These are phyloP conservation scores for Phytophthora foliorum DNA, from an alignment of 352 stramenopile genomes.

Conservation along the genomic window DNA sequence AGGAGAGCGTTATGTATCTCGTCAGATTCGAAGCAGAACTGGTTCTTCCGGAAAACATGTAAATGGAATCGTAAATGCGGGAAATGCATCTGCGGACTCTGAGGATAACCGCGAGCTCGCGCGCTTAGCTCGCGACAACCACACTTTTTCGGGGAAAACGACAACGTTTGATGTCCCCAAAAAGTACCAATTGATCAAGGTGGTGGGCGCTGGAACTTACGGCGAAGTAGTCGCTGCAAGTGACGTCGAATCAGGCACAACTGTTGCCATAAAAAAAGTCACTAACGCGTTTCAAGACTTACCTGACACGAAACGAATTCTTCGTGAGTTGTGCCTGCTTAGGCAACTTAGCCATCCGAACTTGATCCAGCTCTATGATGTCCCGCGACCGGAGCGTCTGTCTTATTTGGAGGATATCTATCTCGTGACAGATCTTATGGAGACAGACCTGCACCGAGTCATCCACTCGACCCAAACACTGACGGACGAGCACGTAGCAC, in stretches of 20 bases:
- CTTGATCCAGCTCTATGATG: slow-evolving; percentile 95
- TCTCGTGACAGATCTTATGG: slow-evolving; percentile 97
- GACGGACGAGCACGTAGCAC: slow-evolving; percentile 93
- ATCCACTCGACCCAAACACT: slow-evolving; percentile 93
- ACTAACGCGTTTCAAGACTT: slow-evolving; percentile 84
- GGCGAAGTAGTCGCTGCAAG: slow-evolving; percentile 86
- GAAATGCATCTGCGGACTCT: slow-evolving; percentile 14
- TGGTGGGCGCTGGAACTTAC: slow-evolving; percentile 82
- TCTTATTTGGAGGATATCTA: slow-evolving; percentile 98
- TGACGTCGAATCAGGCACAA: slow-evolving; percentile 79
- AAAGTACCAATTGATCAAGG: slow-evolving; percentile 86
- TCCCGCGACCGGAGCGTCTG: slow-evolving; percentile 92
- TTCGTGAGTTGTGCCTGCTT: slow-evolving; percentile 95
- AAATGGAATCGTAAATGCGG: slow-evolving; percentile 14
- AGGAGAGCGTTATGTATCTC: slow-evolving; percentile 43
- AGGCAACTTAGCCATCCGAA: slow-evolving; percentile 91
- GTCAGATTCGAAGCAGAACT: slow-evolving; percentile 36
- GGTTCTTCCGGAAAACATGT: slow-evolving; percentile 27
- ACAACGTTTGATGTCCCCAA: slow-evolving; percentile 82
- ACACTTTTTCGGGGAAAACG: slow-evolving; percentile 73
- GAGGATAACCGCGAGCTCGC: slow-evolving; percentile 46
- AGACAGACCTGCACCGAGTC: slow-evolving; percentile 93
- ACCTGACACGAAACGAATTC: slow-evolving; percentile 92
- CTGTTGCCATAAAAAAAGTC: slow-evolving; percentile 97
- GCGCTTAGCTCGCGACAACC: slow-evolving; percentile 63